Conservation (phyloP, 2,329 filamentous ascomycete genomes). For the Ophiostoma angusticollis region DNA sequence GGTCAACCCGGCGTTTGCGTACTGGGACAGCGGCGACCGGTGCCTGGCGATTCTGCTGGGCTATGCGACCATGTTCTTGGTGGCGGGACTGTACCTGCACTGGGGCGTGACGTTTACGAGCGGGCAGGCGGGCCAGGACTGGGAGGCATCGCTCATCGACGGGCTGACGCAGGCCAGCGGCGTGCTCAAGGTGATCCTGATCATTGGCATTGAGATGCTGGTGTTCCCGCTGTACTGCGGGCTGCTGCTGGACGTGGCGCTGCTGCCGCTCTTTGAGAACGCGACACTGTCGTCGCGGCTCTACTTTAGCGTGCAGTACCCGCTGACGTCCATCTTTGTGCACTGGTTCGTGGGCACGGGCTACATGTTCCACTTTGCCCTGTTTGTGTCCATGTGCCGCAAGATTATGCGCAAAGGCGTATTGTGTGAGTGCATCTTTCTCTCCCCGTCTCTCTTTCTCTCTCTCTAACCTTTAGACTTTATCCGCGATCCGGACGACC, state of each 20-base stretch:
- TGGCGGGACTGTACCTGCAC: constrained; percentile 69
- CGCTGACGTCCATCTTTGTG: constrained; percentile 84
- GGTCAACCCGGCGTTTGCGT: constrained; percentile 46
- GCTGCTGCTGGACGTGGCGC: constrained; percentile 72
- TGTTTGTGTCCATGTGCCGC: constrained; percentile 97
- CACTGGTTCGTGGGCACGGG: constrained; percentile 98
- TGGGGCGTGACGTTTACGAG: constrained; percentile 56
- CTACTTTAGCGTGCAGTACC: constrained; percentile 63
- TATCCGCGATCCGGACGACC: constrained; percentile 94
- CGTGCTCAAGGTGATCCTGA: constrained; percentile 93
- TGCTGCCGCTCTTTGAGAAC: constrained; percentile 78
- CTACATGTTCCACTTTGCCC: constrained; percentile 99
- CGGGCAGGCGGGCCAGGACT: constrained; percentile 41
- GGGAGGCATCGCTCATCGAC: constrained; percentile 71
- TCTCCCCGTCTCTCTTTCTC: neutral
- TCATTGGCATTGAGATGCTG: constrained; percentile 98
- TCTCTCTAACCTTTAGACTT: constrained; percentile 50
- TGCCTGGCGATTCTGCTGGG: constrained; percentile 65
- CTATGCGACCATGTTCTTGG: constrained; percentile 61
- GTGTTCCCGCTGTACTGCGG: constrained; percentile 94
- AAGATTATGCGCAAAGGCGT: constrained; percentile 95
- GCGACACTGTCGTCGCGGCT: constrained; percentile 67
- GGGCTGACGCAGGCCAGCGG: constrained; percentile 84
- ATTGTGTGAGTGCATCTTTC: constrained; percentile 50
- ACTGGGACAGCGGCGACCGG: constrained; percentile 54